Evolutionary conservation across 129 eudicot species (phyloP), one percentile per base, ranked within the genome.

Genomic region (Flaveria brownii): DNA sequence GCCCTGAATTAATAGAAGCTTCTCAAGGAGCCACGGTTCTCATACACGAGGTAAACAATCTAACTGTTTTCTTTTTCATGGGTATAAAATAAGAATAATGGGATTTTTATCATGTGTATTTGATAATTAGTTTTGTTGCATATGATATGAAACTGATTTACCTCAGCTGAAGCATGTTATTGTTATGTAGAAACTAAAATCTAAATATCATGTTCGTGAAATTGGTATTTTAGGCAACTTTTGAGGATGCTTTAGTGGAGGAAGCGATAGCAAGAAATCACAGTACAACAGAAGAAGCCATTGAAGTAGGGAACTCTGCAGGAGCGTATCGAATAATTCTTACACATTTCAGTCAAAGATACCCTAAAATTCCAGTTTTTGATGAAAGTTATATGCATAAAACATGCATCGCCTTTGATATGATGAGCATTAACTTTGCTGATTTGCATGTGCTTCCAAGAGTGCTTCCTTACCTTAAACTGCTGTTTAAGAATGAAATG

Each of bases 361-460:
- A 94, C 75, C 97, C 98, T 0, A 94, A 94, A 68, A 91, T 94
- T 68, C 98, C 97, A 23, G 90, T 91, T 28, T 87, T 94, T 57
- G 93, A 89, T 18, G 85, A 91, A 81, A 51, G 74, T 45, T 87
- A 88, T 80, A 84, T 77, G 93, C 96, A 88, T 71, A 93, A 93
- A 11, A 91, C 97, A 3, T 86, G 97, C 87, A 87, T 93, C 22
- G 98, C 90, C 15, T 93, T 93, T 9, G 98, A 93, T 79, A 43
- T 93, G 97, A 93, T 93, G 98, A 93, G 98, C 45, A 80, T 93
- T 17, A 93, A 93, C 87, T 78, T 91, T 51, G 98, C 98, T 1
- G 97, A 93, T 77, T 62, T 91, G 15, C 96, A 85, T 9, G 86
- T 90, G 63, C 90, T 92, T 46, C 97, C 97, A 3, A 87, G 61